Evolutionary conservation across 73 alveolate genomes (phyloP).

Genomic region (Uronychia setigera): DNA sequence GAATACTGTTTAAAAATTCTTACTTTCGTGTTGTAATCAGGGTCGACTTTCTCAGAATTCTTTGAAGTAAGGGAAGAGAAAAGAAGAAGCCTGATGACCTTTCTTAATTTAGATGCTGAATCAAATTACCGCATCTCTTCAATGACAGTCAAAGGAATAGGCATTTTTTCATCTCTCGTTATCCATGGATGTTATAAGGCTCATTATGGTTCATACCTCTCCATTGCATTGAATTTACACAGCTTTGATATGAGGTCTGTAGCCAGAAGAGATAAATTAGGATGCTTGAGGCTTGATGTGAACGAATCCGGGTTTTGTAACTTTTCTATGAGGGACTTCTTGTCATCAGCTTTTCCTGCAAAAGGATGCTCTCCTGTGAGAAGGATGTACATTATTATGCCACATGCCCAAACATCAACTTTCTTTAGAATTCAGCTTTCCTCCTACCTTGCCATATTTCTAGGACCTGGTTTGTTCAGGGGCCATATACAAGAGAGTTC

Average conservation of each 20-base stretch:
- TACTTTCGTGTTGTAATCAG: too few relatives aligned
- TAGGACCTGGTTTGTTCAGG: constrained; percentile 51
- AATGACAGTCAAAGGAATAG: constrained; percentile 38
- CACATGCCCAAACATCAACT: constrained; percentile 95
- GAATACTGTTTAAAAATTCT: too few relatives aligned
- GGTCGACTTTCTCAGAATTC: too few relatives aligned
- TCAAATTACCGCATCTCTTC: constrained; percentile 26
- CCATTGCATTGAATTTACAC: not conserved
- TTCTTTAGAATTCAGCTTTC: constrained; percentile 28
- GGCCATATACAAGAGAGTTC: constrained; percentile 63
- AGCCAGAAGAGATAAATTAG: not conserved
- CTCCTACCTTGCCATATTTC: not conserved
- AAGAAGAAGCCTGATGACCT: not conserved
- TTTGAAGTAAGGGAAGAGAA: not conserved
- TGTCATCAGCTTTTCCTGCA: constrained; percentile 53
- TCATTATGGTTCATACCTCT: constrained; percentile 72
- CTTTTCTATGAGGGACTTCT: not conserved
- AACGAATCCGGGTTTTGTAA: not conserved
- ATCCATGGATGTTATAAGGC: constrained; percentile 88
- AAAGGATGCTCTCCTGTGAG: constrained; percentile 87
- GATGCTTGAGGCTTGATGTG: not conserved
- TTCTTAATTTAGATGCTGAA: not conserved
- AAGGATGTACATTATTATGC: constrained; percentile 87
- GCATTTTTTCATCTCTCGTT: constrained; percentile 46
- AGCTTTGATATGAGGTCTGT: not conserved